Evolutionary conservation across 495 filamentous ascomycete genomes (phyloP).

Genomic region (Hypomontagnella submonticulosa): DNA sequence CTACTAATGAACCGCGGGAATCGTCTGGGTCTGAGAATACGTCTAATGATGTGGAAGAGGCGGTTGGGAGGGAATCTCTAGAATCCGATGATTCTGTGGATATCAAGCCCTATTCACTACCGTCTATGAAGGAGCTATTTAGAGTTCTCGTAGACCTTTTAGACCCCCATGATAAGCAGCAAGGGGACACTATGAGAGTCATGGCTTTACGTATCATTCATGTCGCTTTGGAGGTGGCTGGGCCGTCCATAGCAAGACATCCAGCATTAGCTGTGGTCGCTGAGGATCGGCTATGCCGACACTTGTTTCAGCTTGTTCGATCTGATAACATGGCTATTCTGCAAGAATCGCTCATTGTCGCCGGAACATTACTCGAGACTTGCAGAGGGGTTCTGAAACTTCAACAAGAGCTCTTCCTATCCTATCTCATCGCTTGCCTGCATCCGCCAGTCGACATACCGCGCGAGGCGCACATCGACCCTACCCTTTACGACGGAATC

Average conservation of each 20-base stretch:
- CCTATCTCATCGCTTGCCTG: conserved; percentile 92
- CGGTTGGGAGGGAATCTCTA: conserved; percentile 34
- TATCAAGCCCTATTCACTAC: conserved; percentile 89
- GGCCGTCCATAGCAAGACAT: conserved; percentile 94
- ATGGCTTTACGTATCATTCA: conserved; percentile 98
- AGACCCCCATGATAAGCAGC: conserved; percentile 89
- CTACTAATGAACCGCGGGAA: conserved; percentile 58
- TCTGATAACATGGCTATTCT: conserved; percentile 95
- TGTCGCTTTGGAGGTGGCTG: conserved; percentile 95
- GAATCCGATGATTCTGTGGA: conserved; percentile 60
- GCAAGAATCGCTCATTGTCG: conserved; percentile 89
- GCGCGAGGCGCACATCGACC: conserved; percentile 87
- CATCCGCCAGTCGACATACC: conserved; percentile 94
- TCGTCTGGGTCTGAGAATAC: conserved; percentile 58
- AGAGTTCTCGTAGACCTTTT: conserved; percentile 93
- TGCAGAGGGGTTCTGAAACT: conserved; percentile 93
- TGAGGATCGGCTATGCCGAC: conserved; percentile 91
- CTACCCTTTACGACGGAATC: conserved; percentile 90
- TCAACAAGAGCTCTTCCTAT: conserved; percentile 96
- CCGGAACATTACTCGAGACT: conserved; percentile 88
- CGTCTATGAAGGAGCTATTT: conserved; percentile 93
- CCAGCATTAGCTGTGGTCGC: conserved; percentile 88
- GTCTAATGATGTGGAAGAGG: conserved; percentile 40
- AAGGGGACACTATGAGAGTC: conserved; percentile 93
- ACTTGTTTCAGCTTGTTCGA: conserved; percentile 95